phyloP scores from a whole-genome alignment of 2,329 filamentous ascomycete genomes.

The Colletotrichum lini region DNA sequence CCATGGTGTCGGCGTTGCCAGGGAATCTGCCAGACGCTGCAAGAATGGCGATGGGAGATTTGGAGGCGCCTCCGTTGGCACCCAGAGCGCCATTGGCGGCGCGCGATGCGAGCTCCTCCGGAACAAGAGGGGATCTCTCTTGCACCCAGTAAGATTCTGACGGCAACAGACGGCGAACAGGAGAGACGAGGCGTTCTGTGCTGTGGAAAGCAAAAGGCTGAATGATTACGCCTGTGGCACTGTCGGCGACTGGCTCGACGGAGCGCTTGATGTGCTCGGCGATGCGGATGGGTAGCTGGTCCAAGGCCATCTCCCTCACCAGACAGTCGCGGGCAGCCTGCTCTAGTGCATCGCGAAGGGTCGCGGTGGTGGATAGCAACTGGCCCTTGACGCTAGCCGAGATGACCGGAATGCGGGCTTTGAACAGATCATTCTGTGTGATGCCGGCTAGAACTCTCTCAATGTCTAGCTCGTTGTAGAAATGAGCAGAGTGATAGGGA shows the following conservation, averaged over 20 bases:
- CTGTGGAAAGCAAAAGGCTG: constrained; percentile 10
- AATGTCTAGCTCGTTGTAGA: neutral
- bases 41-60: constrained; percentile 52
- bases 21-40: constrained; percentile 60
- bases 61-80: neutral
- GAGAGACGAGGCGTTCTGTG: constrained; percentile 1
- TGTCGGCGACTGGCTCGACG: neutral
- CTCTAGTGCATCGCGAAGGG: neutral
- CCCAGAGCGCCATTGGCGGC: neutral
- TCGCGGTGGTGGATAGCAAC: neutral
- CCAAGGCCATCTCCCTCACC: neutral
- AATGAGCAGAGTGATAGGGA: neutral
- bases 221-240: neutral
- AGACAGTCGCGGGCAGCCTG: constrained; percentile 18
- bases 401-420: neutral
- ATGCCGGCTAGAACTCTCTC: neutral
- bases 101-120: neutral
- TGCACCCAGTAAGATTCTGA: neutral
- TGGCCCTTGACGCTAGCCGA: neutral
- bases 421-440: no score
- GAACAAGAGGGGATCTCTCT: neutral
- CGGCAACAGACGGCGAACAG: neutral
- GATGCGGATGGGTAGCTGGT: constrained; percentile 3
- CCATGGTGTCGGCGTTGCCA: constrained; percentile 52
- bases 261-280: constrained; percentile 1